Evolutionary conservation across 2,329 filamentous ascomycete genomes (phyloP).

Genomic region (Acrocalymma vagum): DNA sequence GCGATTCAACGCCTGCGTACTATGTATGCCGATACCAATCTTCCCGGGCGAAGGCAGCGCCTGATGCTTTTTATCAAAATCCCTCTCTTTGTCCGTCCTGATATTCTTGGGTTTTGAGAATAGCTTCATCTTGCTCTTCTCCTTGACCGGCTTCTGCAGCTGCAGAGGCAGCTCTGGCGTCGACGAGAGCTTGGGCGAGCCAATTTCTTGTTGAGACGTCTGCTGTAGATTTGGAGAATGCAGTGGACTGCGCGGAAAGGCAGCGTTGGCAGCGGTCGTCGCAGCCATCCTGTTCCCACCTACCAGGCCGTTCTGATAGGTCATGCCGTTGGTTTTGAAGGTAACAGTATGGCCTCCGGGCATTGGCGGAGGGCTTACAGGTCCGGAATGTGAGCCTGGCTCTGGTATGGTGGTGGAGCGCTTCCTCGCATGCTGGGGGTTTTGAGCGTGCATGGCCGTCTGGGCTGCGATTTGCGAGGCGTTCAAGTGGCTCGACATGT

Average conservation of each 20-base stretch:
- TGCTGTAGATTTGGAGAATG: constrained; percentile 50
- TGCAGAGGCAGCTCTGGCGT: constrained; percentile 50
- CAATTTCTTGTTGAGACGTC: constrained; percentile 32
- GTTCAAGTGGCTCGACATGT: constrained; percentile 58
- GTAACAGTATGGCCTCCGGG: constrained; percentile 37
- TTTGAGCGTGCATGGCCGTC: constrained; percentile 75
- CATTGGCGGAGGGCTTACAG: constrained; percentile 67
- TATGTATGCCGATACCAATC: constrained; percentile 71
- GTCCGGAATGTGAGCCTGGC: constrained; percentile 51
- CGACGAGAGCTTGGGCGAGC: constrained; percentile 41
- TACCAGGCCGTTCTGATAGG: constrained; percentile 69
- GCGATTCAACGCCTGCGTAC: constrained; percentile 71
- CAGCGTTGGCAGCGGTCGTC: constrained; percentile 75
- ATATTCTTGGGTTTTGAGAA: constrained; percentile 83
- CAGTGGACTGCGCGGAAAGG: constrained; percentile 71
- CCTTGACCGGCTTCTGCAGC: constrained; percentile 69
- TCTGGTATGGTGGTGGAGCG: constrained; percentile 78
- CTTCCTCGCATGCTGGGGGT: constrained; percentile 65
- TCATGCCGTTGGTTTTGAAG: constrained; percentile 52
- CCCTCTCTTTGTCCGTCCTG: constrained; percentile 71
- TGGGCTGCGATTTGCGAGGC: constrained; percentile 85
- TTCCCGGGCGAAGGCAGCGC: constrained; percentile 72
- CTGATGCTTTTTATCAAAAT: constrained; percentile 67
- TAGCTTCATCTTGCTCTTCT: constrained; percentile 82
- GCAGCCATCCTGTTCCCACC: constrained; percentile 71